Evolutionary conservation across 441 rosid genomes (phyloP), one percentile per base, ranked within the genome.

Genomic region (Macaranga tanarius): DNA sequence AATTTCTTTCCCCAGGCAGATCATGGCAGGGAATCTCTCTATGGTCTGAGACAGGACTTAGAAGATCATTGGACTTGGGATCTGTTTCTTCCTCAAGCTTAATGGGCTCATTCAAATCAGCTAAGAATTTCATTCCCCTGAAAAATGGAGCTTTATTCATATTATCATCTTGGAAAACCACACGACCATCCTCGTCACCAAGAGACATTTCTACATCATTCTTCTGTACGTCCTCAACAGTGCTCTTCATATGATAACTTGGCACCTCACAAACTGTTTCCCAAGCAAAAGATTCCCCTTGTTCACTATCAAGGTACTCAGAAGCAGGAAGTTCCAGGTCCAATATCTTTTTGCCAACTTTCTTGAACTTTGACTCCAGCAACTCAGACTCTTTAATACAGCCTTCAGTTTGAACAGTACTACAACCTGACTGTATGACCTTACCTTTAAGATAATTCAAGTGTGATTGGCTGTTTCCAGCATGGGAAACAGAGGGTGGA

Each of bases 261-360:
- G 65, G 73, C 45, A 62, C 57, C 34, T 67, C 59, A 48, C 55
- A 22, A 42, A 67, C 80, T 64, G 65, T 62, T 64, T 76, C 80
- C 74, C 22, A 62, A 70, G 67, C 67, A 47, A 66, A 62, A 56
- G 73, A 63, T 45, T 74, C 81, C 71, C 74, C 85, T 19, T 82
- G 81, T 51, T 78, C 88, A 52, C 74, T 76, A 75, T 80, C 89
- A 31, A 82, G 69, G 79, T 73, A 86, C 76, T 79, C 86, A 12
- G 79, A 73, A 75, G 82, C 95, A 22, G 90, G 89, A 70, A 75
- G 81, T 73, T 86, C 90, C 42, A 88, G 84, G 82, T 91, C 92
- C 85, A 87, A 71, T 79, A 83, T 79, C 82, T 75, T 80, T 79
- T 82, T 84, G 51, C 87, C 83, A 71, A 81, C 72, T 80, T 73